Percentiles rank a stretch among this genome's conserved stretches.
Evolutionary conservation across 345 rosid genomes (phyloP).

Genomic region (Xanthoceras sorbifolium): DNA sequence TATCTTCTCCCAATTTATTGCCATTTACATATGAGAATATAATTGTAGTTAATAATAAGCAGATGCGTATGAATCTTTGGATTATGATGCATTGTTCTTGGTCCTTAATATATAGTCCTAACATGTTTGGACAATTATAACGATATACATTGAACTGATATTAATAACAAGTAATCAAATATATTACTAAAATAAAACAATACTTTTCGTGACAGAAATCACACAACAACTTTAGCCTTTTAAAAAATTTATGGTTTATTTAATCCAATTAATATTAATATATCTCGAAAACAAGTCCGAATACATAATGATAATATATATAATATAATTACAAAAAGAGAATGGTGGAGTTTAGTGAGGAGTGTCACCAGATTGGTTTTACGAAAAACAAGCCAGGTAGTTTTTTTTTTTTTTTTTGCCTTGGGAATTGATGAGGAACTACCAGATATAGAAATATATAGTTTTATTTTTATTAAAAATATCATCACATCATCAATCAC

Average conservation of each 20-base stretch:
- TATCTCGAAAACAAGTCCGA: background rate
- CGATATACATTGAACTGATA: background rate
- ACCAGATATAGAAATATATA: background rate
- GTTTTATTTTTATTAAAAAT: background rate
- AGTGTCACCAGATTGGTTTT: background rate
- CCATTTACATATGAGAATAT: background rate
- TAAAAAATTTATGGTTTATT: no score
- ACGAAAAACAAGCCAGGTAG: background rate
- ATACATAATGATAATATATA: background rate
- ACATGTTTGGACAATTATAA: background rate
- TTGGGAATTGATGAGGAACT: slow-evolving; percentile 2
- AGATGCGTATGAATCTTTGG: slow-evolving; percentile 9
- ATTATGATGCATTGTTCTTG: slow-evolving; percentile 13
- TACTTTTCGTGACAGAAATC: no score
- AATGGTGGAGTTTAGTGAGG: background rate
- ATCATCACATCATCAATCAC: background rate
- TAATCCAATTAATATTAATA: background rate
- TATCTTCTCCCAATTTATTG: background rate
- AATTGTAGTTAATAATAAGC: background rate
- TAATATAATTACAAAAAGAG: background rate
- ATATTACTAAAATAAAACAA: background rate
- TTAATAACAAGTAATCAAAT: background rate
- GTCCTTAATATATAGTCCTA: background rate
- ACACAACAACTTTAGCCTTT: background rate
- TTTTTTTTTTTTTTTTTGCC: background rate